Percentiles rank a stretch among this genome's conserved stretches.
Evolutionary conservation across 2,329 filamentous ascomycete species (phyloP).

Genomic region (Ophiobolus disseminans): DNA sequence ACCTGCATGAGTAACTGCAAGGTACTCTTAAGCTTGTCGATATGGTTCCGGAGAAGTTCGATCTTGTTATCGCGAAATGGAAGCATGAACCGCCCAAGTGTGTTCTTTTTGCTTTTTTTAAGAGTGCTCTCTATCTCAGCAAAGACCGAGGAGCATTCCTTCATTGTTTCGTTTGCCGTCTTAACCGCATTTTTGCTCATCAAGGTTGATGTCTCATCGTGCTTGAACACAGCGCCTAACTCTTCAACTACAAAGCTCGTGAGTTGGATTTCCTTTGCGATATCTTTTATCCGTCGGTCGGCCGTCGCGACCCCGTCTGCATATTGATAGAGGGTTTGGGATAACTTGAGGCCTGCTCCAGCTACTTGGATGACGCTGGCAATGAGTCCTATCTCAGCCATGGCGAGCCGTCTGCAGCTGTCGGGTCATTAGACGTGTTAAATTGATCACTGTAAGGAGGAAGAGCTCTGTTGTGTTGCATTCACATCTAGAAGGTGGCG

Average conservation of each 20-base stretch:
- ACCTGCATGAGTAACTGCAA: slow-evolving; percentile 39
- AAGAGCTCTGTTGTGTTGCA: too few species aligned
- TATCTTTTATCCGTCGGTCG: slow-evolving; percentile 36
- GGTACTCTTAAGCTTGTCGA: slow-evolving; percentile 42
- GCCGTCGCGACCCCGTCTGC: slow-evolving; percentile 39
- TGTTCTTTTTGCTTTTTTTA: slow-evolving; percentile 36
- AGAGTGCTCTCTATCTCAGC: slow-evolving; percentile 31
- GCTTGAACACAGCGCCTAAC: slow-evolving; percentile 34
- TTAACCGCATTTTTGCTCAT: slow-evolving; percentile 34
- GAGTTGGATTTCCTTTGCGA: slow-evolving; percentile 37
- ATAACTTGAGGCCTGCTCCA: slow-evolving; percentile 38
- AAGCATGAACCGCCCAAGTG: slow-evolving; percentile 30
- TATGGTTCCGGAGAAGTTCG: slow-evolving; percentile 34
- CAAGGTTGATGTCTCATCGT: slow-evolving; percentile 29
- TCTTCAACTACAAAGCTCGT: slow-evolving; percentile 40
- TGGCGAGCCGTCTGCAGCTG: slow-evolving; percentile 11
- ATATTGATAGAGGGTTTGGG: slow-evolving; percentile 40
- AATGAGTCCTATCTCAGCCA: slow-evolving; percentile 39
- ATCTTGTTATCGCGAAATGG: slow-evolving; percentile 44
- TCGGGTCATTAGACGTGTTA: too few species aligned
- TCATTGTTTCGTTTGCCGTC: slow-evolving; percentile 37
- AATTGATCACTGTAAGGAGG: too few species aligned
- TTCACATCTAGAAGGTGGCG: too few species aligned
- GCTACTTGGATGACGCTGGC: slow-evolving; percentile 43
- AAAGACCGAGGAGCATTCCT: slow-evolving; percentile 36